Base-by-base conservation (phyloP, 129 eudicot species). In the Arctium lappa region DNA sequence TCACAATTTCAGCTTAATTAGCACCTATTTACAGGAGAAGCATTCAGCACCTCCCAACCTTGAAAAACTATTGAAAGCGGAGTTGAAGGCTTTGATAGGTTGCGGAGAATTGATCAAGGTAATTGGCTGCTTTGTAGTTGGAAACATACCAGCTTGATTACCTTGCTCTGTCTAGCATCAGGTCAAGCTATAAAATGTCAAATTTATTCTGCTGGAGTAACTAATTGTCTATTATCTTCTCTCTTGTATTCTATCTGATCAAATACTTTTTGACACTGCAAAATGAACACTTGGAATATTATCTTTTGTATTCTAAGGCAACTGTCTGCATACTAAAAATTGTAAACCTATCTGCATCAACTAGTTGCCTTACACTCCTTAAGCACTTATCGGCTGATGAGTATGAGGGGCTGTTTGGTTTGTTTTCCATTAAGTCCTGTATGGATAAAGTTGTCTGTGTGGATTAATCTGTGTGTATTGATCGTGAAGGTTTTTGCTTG, bases 31-130 rank as follows among this genome's bases (percentile, higher is more conserved):
- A 60, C 88, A 95, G 98, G 94, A 90, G 80, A 91, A 81, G 15
- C 80, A 88, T 80, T 82, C 78, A 34, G 86, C 84, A 65, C 90
- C 94, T 85, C 82, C 85, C 62, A 89, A 91, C 74, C 71, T 93
- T 60, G 89, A 84, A 15, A 90, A 66, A 83, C 79, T 85, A 72
- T 82, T 95, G 85, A 88, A 87, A 48, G 86, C 80, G 33, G 90
- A 86, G 74, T 85, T 95, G 85, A 91, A 91, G 88, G 82, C 74
- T 11, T 81, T 95, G 89, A 86, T 86, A 15, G 91, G 88, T 33
- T 80, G 80, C 37, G 91, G 98, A 62, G 88, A 80, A 76, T 34
- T 95, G 76, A 56, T 90, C 8, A 93, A 93, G 99, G 99, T 93
- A 82, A 83, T 42, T 9, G 60, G 39, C 22, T 75, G 71, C 27